Evolutionary conservation across 331 rosid genomes (phyloP).

Genomic region (Saraca asoca): DNA sequence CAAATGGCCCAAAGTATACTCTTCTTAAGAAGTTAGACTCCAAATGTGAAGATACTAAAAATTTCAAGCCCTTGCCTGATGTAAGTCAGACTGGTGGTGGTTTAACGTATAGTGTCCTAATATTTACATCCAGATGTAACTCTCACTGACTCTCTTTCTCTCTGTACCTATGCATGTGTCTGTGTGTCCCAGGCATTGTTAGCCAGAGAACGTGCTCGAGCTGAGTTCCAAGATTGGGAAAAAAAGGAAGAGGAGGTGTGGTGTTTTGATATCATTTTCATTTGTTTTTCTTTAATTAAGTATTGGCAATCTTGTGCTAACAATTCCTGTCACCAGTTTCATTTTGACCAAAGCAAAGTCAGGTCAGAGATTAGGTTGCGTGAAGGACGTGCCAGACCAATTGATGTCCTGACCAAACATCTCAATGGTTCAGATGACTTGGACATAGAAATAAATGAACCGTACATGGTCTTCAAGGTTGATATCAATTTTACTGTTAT

Average conservation of each 20-base stretch:
- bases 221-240: conserved; percentile 99
- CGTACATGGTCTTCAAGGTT: conserved; percentile 95
- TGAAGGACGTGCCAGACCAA: conserved; percentile 95
- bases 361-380: conserved; percentile 98
- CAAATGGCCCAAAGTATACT: background rate
- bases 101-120: background rate
- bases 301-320: conserved; percentile 21
- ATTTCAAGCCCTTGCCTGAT: conserved; percentile 11
- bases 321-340: conserved; percentile 62
- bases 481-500: conserved; percentile 5
- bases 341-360: conserved; percentile 95
- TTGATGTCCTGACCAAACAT: conserved; percentile 84
- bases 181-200: conserved; percentile 69
- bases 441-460: conserved; percentile 88
- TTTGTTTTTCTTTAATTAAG: conserved; percentile 25
- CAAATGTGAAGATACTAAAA: conserved; percentile 15
- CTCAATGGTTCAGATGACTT: conserved; percentile 80
- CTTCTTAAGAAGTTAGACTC: conserved; percentile 7
- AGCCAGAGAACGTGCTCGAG: conserved; percentile 97
- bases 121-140: background rate
- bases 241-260: conserved; percentile 96
- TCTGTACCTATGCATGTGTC: background rate
- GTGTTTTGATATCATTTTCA: conserved; percentile 17
- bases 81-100: background rate
- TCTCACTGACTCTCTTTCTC: background rate